Conservation (phyloP, 768 basidiomycete genomes). For the Punctularia strigosozonata region DNA sequence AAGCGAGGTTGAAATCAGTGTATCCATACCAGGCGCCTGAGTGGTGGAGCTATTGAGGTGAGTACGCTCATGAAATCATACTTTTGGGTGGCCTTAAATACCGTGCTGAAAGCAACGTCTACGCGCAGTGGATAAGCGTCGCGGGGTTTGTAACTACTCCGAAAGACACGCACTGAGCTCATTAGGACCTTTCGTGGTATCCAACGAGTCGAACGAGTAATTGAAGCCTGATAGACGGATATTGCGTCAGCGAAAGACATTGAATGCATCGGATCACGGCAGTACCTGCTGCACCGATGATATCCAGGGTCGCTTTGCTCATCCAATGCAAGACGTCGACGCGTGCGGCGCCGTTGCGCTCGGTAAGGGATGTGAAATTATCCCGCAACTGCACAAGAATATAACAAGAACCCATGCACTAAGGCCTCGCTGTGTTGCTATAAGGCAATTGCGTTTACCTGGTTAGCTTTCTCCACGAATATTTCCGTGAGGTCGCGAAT, state of each 20-base stretch:
- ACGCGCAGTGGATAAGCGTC: no score
- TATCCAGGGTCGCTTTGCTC: slow-evolving; percentile 6
- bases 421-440: not conserved
- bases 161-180: slow-evolving; percentile 19
- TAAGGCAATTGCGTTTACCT: slow-evolving; percentile 4
- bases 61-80: slow-evolving; percentile 2
- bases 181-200: slow-evolving; percentile 8
- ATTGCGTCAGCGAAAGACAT: not conserved
- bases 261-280: slow-evolving; percentile 1
- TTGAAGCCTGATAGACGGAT: slow-evolving; percentile 11
- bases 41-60: slow-evolving; percentile 4
- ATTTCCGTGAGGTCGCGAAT: slow-evolving; percentile 45
- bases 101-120: slow-evolving; percentile 9
- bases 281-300: slow-evolving; percentile 10
- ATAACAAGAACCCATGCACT: no score
- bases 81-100: slow-evolving; percentile 6
- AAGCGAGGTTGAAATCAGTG: slow-evolving; percentile 6
- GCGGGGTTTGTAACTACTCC: slow-evolving; percentile 12
- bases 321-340: slow-evolving; percentile 3
- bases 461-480: slow-evolving; percentile 40
- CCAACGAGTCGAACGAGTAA: slow-evolving; percentile 14
- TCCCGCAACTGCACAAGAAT: slow-evolving; percentile 11
- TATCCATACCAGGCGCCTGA: slow-evolving; percentile 6
- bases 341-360: slow-evolving; percentile 10
- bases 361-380: slow-evolving; percentile 17